A percentile compares a stretch with the other conserved stretches of the same genome.
phyloP scores from a whole-genome alignment of 441 rosid species.

The California macrophylla region DNA sequence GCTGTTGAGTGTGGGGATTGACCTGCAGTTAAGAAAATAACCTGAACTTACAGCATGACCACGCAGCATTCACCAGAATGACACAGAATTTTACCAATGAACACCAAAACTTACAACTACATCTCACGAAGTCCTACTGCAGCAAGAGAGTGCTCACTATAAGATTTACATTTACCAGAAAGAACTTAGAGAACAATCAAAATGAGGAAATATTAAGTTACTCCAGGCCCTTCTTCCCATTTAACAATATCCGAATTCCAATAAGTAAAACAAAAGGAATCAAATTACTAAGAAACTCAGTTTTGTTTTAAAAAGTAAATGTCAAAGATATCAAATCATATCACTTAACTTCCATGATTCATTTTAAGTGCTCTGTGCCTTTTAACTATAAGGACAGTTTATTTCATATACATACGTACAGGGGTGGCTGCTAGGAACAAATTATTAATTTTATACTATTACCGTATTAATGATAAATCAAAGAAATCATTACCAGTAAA shows the following conservation, averaged over 20 bases:
- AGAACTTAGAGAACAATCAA: not conserved
- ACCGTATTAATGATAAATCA: not conserved
- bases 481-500: conserved; percentile 53
- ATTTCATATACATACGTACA: not conserved
- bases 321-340: not conserved
- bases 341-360: not conserved
- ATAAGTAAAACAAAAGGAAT: not conserved
- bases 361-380: not conserved
- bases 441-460: not conserved
- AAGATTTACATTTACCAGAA: not conserved
- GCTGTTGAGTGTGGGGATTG: conserved; percentile 92
- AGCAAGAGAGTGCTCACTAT: not conserved
- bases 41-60: not conserved
- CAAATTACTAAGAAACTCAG: not conserved
- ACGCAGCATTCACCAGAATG: not conserved
- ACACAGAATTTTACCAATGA: not conserved
- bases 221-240: not conserved
- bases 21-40: conserved; percentile 33
- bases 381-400: not conserved
- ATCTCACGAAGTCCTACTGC: not conserved
- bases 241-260: not conserved
- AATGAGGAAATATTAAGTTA: not conserved
- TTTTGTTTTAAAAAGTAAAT: not conserved
- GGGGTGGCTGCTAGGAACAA: too few species aligned
- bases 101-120: not conserved